Percentiles rank a stretch among this genome's conserved stretches.
These are phyloP conservation scores for Pichia sp. DNA, from an alignment of 1,139 yeast species.

Conservation along the genomic window DNA sequence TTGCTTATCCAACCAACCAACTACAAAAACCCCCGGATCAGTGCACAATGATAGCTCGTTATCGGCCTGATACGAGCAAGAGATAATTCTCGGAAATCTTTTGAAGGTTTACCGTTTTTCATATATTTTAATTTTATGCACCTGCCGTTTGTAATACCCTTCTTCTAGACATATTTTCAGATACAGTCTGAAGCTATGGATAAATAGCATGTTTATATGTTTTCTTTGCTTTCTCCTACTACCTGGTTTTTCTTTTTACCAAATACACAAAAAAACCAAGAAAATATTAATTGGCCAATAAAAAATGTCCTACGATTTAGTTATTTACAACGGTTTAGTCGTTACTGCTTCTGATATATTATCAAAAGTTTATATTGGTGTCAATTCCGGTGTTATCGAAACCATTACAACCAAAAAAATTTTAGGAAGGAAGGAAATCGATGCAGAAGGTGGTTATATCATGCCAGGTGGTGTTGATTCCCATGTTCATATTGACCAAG, in stretches of 20 bases:
- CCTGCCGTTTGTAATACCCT: too few species aligned
- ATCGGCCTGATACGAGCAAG: background rate
- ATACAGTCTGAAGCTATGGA: too few species aligned
- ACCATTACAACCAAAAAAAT: slow-evolving; percentile 34
- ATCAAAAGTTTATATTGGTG: slow-evolving; percentile 35
- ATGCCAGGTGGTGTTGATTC: slow-evolving; percentile 48
- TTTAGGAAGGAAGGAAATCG: slow-evolving; percentile 32
- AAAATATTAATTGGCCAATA: too few species aligned
- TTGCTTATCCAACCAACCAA: too few species aligned
- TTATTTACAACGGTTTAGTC: slow-evolving; percentile 32
- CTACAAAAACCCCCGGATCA: too few species aligned
- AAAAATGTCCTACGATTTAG: slow-evolving; percentile 25
- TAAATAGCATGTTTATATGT: too few species aligned
- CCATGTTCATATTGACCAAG: slow-evolving; percentile 49
- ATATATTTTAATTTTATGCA: background rate
- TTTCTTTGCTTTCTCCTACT: too few species aligned
- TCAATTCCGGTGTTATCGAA: slow-evolving; percentile 35
- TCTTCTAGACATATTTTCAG: too few species aligned
- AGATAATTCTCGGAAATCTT: background rate
- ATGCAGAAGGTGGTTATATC: slow-evolving; percentile 40
- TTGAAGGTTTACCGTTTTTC: slow-evolving; percentile 1
- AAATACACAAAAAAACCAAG: background rate
- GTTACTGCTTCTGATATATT: slow-evolving; percentile 37
- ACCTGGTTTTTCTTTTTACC: background rate
- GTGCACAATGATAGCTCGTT: too few species aligned